Conservation (phyloP, 116 monocot genomes). For the Zostera marina region DNA sequence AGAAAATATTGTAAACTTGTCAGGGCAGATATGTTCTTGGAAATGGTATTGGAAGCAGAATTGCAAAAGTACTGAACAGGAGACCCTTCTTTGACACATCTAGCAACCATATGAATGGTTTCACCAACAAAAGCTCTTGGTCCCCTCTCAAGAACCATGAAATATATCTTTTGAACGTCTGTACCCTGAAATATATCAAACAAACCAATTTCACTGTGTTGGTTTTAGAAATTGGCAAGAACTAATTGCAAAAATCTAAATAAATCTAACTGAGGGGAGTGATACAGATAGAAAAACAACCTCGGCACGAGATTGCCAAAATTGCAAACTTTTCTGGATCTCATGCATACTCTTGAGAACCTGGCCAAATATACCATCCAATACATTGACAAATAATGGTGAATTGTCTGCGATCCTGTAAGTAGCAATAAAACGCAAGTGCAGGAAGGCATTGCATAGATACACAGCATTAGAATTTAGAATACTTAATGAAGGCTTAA, state of each 20-base stretch:
- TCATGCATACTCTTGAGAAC: conserved; percentile 42
- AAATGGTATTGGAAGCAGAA: conserved; percentile 58
- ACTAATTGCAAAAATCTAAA: neutral
- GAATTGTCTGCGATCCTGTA: conserved; percentile 41
- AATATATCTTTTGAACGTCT: conserved; percentile 51
- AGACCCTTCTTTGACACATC: conserved; percentile 26
- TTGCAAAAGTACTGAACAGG: conserved; percentile 33
- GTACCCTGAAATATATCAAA: conserved; percentile 42
- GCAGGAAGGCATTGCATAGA: neutral
- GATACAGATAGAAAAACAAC: conserved; percentile 18
- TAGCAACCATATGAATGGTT: conserved; percentile 37
- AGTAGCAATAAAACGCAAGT: neutral
- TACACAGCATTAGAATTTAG: neutral
- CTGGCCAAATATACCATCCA: conserved; percentile 62
- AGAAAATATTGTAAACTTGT: conserved; percentile 49
- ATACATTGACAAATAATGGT: conserved; percentile 27
- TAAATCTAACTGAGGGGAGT: neutral
- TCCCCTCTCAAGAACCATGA: conserved; percentile 93
- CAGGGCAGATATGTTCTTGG: conserved; percentile 40
- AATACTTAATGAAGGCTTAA: neutral
- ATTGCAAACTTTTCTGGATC: conserved; percentile 67
- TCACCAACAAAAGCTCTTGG: conserved; percentile 57
- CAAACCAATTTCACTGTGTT: too few species aligned
- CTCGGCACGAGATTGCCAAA: conserved; percentile 80
- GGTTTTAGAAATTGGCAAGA: too few species aligned